Evolutionary conservation across 306 rosid genomes (phyloP), one percentile per base, ranked within the genome.

Genomic region (Castanea crenata): DNA sequence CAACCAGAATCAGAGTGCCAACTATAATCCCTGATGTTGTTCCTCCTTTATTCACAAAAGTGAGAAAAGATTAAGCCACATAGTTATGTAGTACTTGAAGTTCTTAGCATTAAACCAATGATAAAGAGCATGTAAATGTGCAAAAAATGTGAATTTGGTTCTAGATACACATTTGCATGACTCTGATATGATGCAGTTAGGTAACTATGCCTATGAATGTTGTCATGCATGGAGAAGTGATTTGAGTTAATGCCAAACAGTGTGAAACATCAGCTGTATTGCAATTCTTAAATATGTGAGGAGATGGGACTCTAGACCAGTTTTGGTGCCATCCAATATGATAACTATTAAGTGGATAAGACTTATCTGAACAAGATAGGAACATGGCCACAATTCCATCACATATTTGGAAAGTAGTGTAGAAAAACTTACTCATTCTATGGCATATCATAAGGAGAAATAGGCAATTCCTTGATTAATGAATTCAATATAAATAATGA

Each of bases 1-100:
- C 71, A 52, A 82, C 76, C 74, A 94, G 71, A 74, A 94, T 82
- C 41, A 88, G 82, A 85, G 86, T 80, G 68, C 98, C 98, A 72
- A 91, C 87, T 71, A 86, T 86, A 63, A 79, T 41, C 79, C 79
- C 93, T 44, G 87, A 82, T n/a, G 83, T 21, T 21, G 80, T 74
- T 85, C 93, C 91, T 68, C 90, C 99, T 90, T 75, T 58, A 74
- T 54, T 76, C 84, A 79, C 62, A 64, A 56, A 32, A 81, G 52
- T 34, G 23, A 69, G 78, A 73, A 19, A 56, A 55, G 55, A 73
- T 46, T 51, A 51, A 75, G 55, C 59, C 49, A 6, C 16, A 5
- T 80, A 5, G 73, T 51, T 14, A 5, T 23, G 51, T 19, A 32
- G 35, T 32, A 20, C 38, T 62, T 59, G 19, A 41, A 29, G 46